phyloP scores from a whole-genome alignment of 2,329 filamentous ascomycete species.

The Hymenoscyphus repandus region DNA sequence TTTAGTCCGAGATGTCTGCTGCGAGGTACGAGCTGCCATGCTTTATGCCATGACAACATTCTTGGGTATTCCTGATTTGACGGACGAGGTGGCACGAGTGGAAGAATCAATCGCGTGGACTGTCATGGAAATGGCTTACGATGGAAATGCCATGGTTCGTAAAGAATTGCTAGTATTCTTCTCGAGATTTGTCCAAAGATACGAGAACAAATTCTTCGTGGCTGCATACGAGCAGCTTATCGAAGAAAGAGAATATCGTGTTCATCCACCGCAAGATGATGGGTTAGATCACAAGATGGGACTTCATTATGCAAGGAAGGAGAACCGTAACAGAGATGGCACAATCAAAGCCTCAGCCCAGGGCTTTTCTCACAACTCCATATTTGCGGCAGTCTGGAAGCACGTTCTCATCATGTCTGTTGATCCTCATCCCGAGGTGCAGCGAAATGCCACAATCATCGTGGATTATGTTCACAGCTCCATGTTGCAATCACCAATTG shows the following conservation, averaged over 20 bases:
- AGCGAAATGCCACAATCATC: conserved; percentile 76
- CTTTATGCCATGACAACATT: conserved; percentile 91
- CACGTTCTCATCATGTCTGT: conserved; percentile 85
- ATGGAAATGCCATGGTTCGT: conserved; percentile 89
- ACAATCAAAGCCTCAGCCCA: conserved; percentile 51
- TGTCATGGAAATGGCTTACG: conserved; percentile 84
- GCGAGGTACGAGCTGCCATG: conserved; percentile 90
- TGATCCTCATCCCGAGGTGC: conserved; percentile 90
- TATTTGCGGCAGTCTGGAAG: conserved; percentile 93
- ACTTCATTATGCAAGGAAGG: conserved; percentile 53
- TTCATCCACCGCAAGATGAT: conserved; percentile 50
- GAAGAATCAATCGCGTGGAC: conserved; percentile 89
- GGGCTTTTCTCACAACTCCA: conserved; percentile 74
- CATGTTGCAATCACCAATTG: conserved; percentile 72
- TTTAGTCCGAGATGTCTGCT: conserved; percentile 77
- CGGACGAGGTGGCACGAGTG: conserved; percentile 82
- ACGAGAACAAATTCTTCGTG: conserved; percentile 88
- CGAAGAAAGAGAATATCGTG: conserved; percentile 71
- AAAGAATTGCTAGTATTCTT: conserved; percentile 92
- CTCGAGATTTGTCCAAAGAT: conserved; percentile 83
- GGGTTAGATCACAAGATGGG: conserved; percentile 57
- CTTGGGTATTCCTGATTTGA: conserved; percentile 86
- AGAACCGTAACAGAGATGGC: conserved; percentile 52
- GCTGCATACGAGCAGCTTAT: conserved; percentile 85
- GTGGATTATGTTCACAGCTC: conserved; percentile 79